Evolutionary conservation across 1,139 yeast species (phyloP).

Genomic region (Blastobotrys illinoisensis): DNA sequence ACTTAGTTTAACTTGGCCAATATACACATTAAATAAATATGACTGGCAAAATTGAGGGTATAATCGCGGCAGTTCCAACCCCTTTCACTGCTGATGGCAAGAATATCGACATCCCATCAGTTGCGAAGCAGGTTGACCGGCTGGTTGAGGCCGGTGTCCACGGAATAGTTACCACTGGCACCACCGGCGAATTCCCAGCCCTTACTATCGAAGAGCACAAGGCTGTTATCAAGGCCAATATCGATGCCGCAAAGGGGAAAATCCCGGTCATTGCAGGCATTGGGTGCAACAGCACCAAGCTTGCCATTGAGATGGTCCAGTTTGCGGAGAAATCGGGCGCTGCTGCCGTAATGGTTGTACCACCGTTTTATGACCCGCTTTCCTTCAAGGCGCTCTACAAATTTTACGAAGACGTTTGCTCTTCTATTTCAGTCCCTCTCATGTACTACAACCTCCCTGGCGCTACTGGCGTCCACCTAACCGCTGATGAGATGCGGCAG

Average conservation of each 20-base stretch:
- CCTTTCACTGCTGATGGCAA: constrained; percentile 8
- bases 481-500: constrained; percentile 9
- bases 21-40: background rate
- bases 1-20: too few species aligned
- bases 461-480: constrained; percentile 10
- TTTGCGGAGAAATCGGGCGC: constrained; percentile 8
- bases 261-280: constrained; percentile 9
- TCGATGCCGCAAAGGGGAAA: constrained; percentile 9
- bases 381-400: constrained; percentile 11
- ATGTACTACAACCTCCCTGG: constrained; percentile 12
- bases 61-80: constrained; percentile 10
- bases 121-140: constrained; percentile 3
- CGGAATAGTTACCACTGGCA: constrained; percentile 9
- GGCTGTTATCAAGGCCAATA: constrained; percentile 7
- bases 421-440: constrained; percentile 8
- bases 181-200: constrained; percentile 11
- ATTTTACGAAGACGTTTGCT: constrained; percentile 10
- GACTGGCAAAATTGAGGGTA: constrained; percentile 9
- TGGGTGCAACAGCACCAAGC: constrained; percentile 10
- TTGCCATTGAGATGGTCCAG: constrained; percentile 9
- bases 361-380: constrained; percentile 12
- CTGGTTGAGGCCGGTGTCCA: constrained; percentile 9
- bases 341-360: constrained; percentile 10
- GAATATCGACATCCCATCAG: background rate
- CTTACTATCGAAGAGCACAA: constrained; percentile 8